Percentiles rank a stretch among this genome's conserved stretches.
phyloP scores from a whole-genome alignment of 2,329 filamentous ascomycete species.

The Coniochaeta sp. region DNA sequence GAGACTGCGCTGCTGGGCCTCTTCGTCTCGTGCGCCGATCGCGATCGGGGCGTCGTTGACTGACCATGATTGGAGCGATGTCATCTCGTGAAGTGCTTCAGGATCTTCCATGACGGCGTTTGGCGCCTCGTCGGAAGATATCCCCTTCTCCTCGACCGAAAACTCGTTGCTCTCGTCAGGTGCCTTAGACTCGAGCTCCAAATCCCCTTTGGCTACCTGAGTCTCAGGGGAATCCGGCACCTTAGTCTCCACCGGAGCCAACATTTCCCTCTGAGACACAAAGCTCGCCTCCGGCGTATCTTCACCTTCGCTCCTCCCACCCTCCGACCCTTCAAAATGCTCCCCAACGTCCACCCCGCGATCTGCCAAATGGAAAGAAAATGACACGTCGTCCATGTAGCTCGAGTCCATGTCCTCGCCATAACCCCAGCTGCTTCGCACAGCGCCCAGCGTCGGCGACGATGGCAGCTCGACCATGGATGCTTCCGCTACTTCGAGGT shows the following conservation, averaged over 20 bases:
- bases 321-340: background rate
- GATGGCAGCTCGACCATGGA: background rate
- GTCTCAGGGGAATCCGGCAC: background rate
- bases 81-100: background rate
- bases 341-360: background rate
- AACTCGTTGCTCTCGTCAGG: background rate
- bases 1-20: too few species aligned
- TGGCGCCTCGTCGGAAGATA: background rate
- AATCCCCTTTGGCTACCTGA: background rate
- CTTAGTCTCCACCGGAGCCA: background rate
- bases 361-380: background rate
- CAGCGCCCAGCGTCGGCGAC: background rate
- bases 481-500: slow-evolving; percentile 6
- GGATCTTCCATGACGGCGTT: background rate
- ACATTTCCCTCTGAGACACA: background rate
- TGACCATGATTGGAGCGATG: background rate
- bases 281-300: too few species aligned
- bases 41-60: too few species aligned
- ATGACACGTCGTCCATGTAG: background rate
- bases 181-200: background rate
- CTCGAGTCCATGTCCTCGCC: background rate
- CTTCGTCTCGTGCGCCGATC: too few species aligned
- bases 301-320: background rate
- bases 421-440: background rate
- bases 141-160: background rate